Evolutionary conservation across 345 rosid species (phyloP), one percentile per base, ranked within the genome.

Genomic region (Raphanus raphanistrum): DNA sequence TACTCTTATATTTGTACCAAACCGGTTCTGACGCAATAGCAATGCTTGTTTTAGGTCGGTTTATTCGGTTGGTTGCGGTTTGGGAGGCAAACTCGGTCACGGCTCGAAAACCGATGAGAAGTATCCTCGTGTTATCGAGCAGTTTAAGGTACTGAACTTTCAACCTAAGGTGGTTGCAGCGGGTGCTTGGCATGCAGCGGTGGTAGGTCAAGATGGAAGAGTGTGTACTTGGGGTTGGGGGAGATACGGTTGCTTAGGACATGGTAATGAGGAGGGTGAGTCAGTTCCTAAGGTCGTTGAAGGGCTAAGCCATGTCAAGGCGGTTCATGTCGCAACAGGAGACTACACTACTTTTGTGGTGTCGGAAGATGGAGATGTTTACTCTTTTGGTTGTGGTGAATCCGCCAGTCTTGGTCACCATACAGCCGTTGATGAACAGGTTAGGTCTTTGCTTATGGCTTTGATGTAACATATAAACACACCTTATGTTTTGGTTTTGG

Each of bases 201-300:
- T 90, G 45, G 98, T 95, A 13, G 99, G 98, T 50, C 87, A 80
- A 50, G 99, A 95, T 62, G 99, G 99, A 48, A 81, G 96, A 73
- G 98, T 95, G 75, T 95, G 96, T 83, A 95, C 99, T 4, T 95
- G 99, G 99, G 99, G 99, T 74, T 95, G 99, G 99, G 99, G 98
- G 2, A 97, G 97, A 70, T 90, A 95, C 29, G 99, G 99, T 11
- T 95, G 99, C 83, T 84, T 95, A 81, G 99, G 99, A 38, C 99
- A 92, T n/a, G 99, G 98, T 59, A 89, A 90, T 72, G 98, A 95
- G 74, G 99, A 95, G n/a, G 86, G 96, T 43, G 98, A 92, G 81
- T 82, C 91, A n/a, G 86, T 82, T 55, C 99, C 99, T 63, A 90
- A 95, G 77, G 97, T 92, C 27, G 94, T 95, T 55, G 94, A 90